A percentile compares a stretch with the other conserved stretches of the same genome.
Evolutionary conservation across 139 green algal species (phyloP).

Genomic region (Tetradesmus lagerheimii): DNA sequence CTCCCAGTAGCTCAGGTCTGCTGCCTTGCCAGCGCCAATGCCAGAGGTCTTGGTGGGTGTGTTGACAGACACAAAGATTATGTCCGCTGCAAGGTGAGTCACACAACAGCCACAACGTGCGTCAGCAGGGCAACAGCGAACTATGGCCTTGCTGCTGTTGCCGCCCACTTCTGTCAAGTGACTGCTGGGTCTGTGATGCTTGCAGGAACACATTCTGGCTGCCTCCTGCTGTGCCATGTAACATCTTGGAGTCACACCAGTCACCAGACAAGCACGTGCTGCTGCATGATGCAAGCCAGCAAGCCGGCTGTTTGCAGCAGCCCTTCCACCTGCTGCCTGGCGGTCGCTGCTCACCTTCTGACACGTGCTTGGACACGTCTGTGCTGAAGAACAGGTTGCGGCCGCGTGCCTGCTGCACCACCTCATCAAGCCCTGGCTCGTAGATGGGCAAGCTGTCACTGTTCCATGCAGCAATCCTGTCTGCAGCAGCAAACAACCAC

Average conservation of each 20-base stretch:
- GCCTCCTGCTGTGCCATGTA: not conserved
- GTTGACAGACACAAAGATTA: conserved; percentile 99
- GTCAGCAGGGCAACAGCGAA: not conserved
- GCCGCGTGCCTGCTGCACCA: conserved; percentile 85
- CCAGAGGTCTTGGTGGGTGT: conserved; percentile 98
- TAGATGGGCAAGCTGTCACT: conserved; percentile 98
- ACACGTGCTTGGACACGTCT: conserved; percentile 94
- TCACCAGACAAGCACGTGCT: not conserved
- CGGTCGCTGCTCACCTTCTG: conserved; percentile 86
- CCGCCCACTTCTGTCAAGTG: not conserved
- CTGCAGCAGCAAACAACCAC: conserved; percentile 8
- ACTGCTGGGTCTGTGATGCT: not conserved
- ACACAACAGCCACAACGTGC: not conserved
- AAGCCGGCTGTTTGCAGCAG: not conserved
- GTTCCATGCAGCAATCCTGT: conserved; percentile 90
- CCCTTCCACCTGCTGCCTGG: not conserved
- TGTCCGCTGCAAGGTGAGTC: conserved; percentile 66
- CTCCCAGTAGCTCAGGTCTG: conserved; percentile 99
- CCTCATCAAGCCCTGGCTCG: conserved; percentile 96
- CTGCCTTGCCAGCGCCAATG: conserved; percentile 96
- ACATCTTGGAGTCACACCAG: not conserved
- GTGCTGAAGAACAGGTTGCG: conserved; percentile 99
- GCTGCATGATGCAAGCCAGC: not conserved
- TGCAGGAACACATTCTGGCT: not conserved
- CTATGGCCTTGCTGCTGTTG: not conserved